A percentile compares a stretch with the other conserved stretches of the same genome.
Evolutionary conservation across 805 yeast species (phyloP).

Genomic region (Kluyveromyces dobzhanskii): DNA sequence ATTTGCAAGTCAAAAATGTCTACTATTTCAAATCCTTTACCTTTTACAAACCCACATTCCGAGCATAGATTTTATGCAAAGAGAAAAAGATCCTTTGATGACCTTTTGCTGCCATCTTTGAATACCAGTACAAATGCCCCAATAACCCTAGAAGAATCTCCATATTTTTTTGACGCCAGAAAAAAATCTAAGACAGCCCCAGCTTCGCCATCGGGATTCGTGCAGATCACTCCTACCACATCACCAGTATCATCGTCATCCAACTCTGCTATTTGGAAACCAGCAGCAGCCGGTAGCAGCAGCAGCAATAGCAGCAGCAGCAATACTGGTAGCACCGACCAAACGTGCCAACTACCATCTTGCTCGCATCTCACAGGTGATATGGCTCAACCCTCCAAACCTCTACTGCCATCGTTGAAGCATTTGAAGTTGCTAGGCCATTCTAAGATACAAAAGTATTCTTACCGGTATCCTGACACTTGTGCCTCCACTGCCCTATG

Average conservation of each 20-base stretch:
- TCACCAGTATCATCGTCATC: constrained; percentile 11
- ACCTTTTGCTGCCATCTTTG: constrained; percentile 15
- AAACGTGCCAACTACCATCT: neutral
- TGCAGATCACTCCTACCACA: constrained; percentile 17
- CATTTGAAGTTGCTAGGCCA: constrained; percentile 26
- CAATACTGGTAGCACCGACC: neutral
- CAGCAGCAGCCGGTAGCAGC: no score
- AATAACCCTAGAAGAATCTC: constrained; percentile 4
- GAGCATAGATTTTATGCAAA: constrained; percentile 7
- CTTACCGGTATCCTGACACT: constrained; percentile 29
- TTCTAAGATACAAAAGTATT: constrained; percentile 23
- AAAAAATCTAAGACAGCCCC: constrained; percentile 27
- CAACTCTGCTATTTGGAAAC: neutral
- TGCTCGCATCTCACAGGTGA: neutral
- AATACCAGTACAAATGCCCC: neutral
- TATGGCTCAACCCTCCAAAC: neutral
- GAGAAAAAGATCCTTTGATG: constrained; percentile 16
- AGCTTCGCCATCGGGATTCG: constrained; percentile 18
- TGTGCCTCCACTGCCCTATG: constrained; percentile 25
- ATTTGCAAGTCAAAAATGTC: constrained; percentile 6
- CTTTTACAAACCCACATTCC: constrained; percentile 3
- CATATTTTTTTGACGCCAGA: constrained; percentile 6
- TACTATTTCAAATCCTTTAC: constrained; percentile 4
- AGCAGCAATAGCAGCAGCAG: neutral
- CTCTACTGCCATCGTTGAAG: constrained; percentile 24